Evolutionary conservation across 2,329 filamentous ascomycete species (phyloP).

Genomic region (Aspergillus latus): DNA sequence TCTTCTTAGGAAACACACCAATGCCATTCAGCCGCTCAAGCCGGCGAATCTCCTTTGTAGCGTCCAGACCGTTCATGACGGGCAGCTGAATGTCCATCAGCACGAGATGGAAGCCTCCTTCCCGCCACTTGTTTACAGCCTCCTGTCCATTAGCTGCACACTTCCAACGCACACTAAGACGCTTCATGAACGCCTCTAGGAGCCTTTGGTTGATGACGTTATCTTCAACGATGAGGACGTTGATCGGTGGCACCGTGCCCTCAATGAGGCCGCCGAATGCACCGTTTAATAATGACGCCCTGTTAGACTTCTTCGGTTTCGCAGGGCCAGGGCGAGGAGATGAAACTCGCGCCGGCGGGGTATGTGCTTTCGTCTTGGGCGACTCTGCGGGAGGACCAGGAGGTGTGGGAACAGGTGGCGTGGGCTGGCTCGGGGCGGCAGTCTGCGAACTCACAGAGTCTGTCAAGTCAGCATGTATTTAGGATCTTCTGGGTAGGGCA

Average conservation of each 20-base stretch:
- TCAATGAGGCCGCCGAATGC: conserved; percentile 67
- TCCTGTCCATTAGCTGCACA: conserved; percentile 95
- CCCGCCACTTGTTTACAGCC: conserved; percentile 88
- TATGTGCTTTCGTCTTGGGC: conserved; percentile 36
- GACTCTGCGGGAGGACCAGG: conserved; percentile 38
- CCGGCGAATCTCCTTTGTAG: conserved; percentile 89
- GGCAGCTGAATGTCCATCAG: conserved; percentile 98
- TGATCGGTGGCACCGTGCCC: conserved; percentile 87
- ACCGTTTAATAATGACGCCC: conserved; percentile 31
- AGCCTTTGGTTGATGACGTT: conserved; percentile 97
- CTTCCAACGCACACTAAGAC: conserved; percentile 92
- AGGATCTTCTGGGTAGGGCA: conserved; percentile 22
- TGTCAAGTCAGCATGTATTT: conserved; percentile 18
- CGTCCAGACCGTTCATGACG: conserved; percentile 92
- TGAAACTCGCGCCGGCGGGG: conserved; percentile 42
- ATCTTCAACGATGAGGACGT: conserved; percentile 95
- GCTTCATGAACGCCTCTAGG: conserved; percentile 91
- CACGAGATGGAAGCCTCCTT: conserved; percentile 90
- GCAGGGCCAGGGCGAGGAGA: conserved; percentile 48
- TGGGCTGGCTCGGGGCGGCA: conserved; percentile 28
- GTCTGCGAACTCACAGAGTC: conserved; percentile 27
- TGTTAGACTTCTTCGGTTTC: conserved; percentile 37
- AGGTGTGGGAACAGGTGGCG: conserved; percentile 36
- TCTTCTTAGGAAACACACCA: conserved; percentile 78
- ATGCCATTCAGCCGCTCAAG: conserved; percentile 89